A percentile compares a stretch with the other conserved stretches of the same genome.
phyloP scores from a whole-genome alignment of 306 rosid species.

The Carpinus fangiana region DNA sequence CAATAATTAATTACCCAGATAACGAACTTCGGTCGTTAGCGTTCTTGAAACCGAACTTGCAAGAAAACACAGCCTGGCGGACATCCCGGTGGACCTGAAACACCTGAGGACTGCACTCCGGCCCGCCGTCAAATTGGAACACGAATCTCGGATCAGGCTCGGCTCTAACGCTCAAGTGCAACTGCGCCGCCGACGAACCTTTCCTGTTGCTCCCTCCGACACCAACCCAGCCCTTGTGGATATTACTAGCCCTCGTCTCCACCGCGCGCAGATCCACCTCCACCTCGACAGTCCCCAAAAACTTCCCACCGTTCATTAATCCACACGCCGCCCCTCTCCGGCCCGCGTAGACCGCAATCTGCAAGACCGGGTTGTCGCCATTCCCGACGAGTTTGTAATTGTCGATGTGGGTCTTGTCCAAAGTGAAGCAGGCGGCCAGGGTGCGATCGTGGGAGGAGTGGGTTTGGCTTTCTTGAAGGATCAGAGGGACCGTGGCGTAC shows the following conservation, averaged over 20 bases:
- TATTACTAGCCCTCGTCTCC: constrained; percentile 29
- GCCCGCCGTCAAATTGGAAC: constrained; percentile 71
- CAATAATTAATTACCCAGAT: constrained; percentile 37
- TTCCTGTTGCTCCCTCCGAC: constrained; percentile 45
- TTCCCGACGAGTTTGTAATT: constrained; percentile 27
- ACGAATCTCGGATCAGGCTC: constrained; percentile 78
- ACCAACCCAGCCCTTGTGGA: constrained; percentile 60
- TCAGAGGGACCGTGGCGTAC: constrained; percentile 56
- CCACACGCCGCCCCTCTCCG: constrained; percentile 62
- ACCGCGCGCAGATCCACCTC: constrained; percentile 50
- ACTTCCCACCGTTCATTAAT: constrained; percentile 48
- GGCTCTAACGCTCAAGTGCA: constrained; percentile 60
- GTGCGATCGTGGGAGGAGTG: constrained; percentile 36
- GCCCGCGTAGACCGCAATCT: constrained; percentile 63
- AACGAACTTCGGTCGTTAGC: constrained; percentile 53
- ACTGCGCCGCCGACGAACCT: constrained; percentile 56
- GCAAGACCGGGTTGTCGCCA: constrained; percentile 38
- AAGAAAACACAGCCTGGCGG: constrained; percentile 67
- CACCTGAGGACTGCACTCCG: constrained; percentile 74
- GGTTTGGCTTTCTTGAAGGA: constrained; percentile 36
- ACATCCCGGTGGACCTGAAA: constrained; percentile 64
- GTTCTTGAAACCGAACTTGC: constrained; percentile 71
- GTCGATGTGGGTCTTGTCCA: constrained; percentile 60
- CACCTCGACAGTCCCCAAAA: constrained; percentile 50
- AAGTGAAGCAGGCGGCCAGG: constrained; percentile 64